These are phyloP conservation scores for Pseudocercospora eumusae DNA, from an alignment of 2,329 filamentous ascomycete species.

Conservation along the genomic window DNA sequence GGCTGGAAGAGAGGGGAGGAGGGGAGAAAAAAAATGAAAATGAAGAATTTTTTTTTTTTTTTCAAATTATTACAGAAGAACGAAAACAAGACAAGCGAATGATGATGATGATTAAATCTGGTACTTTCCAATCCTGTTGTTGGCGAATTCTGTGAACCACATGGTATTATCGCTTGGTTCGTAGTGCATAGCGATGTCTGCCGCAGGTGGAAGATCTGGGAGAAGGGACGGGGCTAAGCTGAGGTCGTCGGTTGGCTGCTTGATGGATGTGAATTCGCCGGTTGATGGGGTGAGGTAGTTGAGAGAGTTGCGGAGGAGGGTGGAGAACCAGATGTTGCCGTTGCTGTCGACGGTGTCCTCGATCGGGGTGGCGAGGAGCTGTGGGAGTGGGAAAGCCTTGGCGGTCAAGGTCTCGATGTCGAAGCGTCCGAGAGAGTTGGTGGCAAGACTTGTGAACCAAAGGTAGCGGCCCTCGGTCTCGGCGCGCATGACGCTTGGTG, in stretches of 20 bases:
- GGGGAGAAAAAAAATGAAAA: too few species aligned
- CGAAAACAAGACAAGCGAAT: too few species aligned
- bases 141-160: slow-evolving; percentile 28
- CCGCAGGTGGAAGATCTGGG: slow-evolving; percentile 25
- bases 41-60: too few species aligned
- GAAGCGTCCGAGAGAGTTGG: slow-evolving; percentile 29
- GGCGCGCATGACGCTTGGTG: slow-evolving; percentile 30
- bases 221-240: slow-evolving; percentile 19
- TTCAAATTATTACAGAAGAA: not conserved
- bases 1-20: too few species aligned
- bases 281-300: slow-evolving; percentile 28
- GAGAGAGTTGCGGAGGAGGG: slow-evolving; percentile 24
- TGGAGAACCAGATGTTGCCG: slow-evolving; percentile 31
- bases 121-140: slow-evolving; percentile 28
- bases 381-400: slow-evolving; percentile 23
- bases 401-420: slow-evolving; percentile 27
- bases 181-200: slow-evolving; percentile 28
- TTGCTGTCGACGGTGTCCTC: slow-evolving; percentile 26
- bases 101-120: too few species aligned
- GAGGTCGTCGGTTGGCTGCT: slow-evolving; percentile 23
- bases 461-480: slow-evolving; percentile 28
- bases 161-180: slow-evolving; percentile 23
- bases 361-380: slow-evolving; percentile 25
- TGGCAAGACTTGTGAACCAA: slow-evolving; percentile 30
- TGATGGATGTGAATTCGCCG: slow-evolving; percentile 23